Conservation (phyloP, 805 yeast genomes). For the Monosporozyma servazzii region DNA sequence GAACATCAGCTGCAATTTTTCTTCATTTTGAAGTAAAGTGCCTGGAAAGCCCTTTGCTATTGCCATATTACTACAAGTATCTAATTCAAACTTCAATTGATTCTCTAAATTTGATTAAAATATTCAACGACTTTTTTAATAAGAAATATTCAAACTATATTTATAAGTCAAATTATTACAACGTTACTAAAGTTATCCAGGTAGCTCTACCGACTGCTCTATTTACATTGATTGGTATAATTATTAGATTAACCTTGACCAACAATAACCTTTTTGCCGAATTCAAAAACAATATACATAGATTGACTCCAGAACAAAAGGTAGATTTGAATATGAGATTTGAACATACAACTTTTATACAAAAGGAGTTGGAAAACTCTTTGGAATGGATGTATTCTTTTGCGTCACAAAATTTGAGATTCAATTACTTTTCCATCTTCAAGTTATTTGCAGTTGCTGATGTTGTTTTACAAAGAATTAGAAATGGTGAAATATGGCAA, state of each 20-base stretch:
- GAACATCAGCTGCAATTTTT: constrained; percentile 23
- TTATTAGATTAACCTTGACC: constrained; percentile 21
- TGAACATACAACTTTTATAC: constrained; percentile 17
- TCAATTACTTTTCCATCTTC: constrained; percentile 26
- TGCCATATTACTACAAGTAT: constrained; percentile 19
- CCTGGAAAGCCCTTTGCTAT: constrained; percentile 7
- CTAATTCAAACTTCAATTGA: constrained; percentile 15
- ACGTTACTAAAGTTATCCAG: constrained; percentile 22
- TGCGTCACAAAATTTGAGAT: constrained; percentile 22
- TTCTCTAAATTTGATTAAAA: constrained; percentile 12
- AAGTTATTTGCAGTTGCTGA: constrained; percentile 26
- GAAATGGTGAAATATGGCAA: constrained; percentile 23
- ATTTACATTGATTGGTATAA: constrained; percentile 19
- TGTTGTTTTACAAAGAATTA: constrained; percentile 22
- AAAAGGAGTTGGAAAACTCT: constrained; percentile 18
- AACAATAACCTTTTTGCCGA: constrained; percentile 13
- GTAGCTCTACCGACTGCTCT: constrained; percentile 22
- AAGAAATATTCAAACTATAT: constrained; percentile 14
- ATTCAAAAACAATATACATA: constrained; percentile 5
- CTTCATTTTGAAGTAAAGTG: constrained; percentile 22
- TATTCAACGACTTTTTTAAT: constrained; percentile 19
- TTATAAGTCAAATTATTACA: constrained; percentile 16
- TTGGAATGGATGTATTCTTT: constrained; percentile 18
- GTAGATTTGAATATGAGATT: constrained; percentile 10
- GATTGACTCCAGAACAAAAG: background rate